phyloP scores from a whole-genome alignment of 2,329 filamentous ascomycete species.

The Pyrenochaeta sp. region DNA sequence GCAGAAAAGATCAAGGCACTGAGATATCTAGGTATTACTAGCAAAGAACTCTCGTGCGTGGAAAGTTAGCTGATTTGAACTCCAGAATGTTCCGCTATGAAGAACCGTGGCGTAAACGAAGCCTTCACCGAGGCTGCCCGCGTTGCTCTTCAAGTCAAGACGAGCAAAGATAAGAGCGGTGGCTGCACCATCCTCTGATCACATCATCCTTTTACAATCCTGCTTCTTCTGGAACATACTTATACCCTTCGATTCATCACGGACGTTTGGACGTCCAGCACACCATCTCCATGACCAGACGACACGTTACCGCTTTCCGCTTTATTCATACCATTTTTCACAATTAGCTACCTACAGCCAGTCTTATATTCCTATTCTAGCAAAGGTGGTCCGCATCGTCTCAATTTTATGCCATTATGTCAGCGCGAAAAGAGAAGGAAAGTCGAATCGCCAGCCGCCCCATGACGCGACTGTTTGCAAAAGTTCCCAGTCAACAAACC shows the following conservation, averaged over 20 bases:
- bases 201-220: neutral
- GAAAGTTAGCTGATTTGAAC: conserved; percentile 11
- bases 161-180: conserved; percentile 57
- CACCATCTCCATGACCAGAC: conserved; percentile 1
- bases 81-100: conserved; percentile 94
- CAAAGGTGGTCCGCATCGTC: no score
- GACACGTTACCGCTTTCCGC: neutral
- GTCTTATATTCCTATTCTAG: no score
- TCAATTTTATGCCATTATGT: no score
- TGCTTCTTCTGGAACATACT: conserved; percentile 10
- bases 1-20: conserved; percentile 91
- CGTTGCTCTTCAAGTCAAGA: conserved; percentile 76
- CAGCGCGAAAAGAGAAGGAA: no score
- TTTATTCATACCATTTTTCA: no score
- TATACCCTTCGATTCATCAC: conserved; percentile 3
- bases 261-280: neutral
- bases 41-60: no score
- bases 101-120: conserved; percentile 97
- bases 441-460: no score
- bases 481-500: no score
- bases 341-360: no score
- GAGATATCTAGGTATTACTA: conserved; percentile 77
- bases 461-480: no score
- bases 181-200: conserved; percentile 48
- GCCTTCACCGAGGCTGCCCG: conserved; percentile 97